These are phyloP conservation scores for Annona cherimola DNA, from an alignment of 164 flowering plant genomes.

Conservation along the genomic window DNA sequence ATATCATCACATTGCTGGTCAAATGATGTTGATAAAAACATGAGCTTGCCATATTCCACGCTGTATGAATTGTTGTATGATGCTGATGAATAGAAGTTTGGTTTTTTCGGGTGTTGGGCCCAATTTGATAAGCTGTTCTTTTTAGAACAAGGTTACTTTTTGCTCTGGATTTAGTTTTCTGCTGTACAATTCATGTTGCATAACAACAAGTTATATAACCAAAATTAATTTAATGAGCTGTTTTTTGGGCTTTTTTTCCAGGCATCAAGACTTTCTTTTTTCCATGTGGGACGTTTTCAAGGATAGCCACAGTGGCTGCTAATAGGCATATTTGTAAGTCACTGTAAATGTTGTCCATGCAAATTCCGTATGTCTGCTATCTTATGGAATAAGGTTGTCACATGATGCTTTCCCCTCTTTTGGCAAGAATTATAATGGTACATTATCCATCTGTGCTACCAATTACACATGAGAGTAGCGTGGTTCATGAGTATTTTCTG, in stretches of 20 bases:
- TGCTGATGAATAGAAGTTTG: background rate
- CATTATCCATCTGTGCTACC: background rate
- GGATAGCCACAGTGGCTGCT: constrained; percentile 71
- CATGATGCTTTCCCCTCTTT: background rate
- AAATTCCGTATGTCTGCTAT: background rate
- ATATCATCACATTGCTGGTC: background rate
- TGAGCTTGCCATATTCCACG: background rate
- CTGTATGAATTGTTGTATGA: background rate
- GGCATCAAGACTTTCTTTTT: constrained; percentile 75
- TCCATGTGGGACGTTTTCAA: constrained; percentile 93
- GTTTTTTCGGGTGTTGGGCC: background rate
- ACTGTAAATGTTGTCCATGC: background rate
- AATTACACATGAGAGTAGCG: background rate
- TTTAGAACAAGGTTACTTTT: background rate
- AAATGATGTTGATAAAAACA: background rate
- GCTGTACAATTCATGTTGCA: background rate
- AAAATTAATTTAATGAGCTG: background rate
- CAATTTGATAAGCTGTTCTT: background rate
- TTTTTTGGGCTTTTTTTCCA: constrained; percentile 26
- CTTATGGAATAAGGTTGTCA: background rate
- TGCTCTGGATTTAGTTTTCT: background rate
- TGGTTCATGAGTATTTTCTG: background rate
- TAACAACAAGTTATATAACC: background rate
- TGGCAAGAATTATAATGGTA: background rate
- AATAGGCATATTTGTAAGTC: constrained; percentile 72